Evolutionary conservation across 2,329 filamentous ascomycete species (phyloP), one percentile per base, ranked within the genome.

Genomic region (Colletotrichum sp.): DNA sequence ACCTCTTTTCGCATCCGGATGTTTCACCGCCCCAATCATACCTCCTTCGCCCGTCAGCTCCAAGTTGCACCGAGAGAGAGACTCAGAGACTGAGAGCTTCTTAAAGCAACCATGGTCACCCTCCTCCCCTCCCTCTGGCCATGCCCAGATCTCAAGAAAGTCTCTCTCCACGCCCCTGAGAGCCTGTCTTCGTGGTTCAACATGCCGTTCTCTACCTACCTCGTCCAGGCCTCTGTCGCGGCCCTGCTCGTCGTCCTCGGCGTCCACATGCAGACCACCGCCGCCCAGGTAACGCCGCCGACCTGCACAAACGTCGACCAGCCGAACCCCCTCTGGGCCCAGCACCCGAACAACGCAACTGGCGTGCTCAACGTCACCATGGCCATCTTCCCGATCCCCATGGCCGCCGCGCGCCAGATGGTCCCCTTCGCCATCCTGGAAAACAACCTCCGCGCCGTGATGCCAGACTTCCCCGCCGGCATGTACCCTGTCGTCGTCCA

Each of bases 311-410:
- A 66, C 3, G 66, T 69, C 24, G 76, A 77, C 43, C 76, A 77
- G 71, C 64, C 76, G 26, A 91, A 91, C 74, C 87, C 88, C 7
- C 86, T 90, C 76, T 85, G 85, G 4, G 80, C 83, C 7, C 72
- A 83, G 24, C 90, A 89, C 73, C 88, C 88, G 3, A 81, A 84
- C 34, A 84, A 86, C 32, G 84, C 87, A 14, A 91, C 88, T 0
- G 90, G 89, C 4, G 88, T 88, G 0, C 80, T 91, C 28, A 92
- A 92, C 79, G 87, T 86, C 59, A 91, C 90, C 0, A 81, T 90
- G 2, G 83, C 85, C 24, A 84, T 91, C 48, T 80, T 91, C 4
- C 89, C 89, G 3, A 90, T 91, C 34, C 80, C 89, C 0, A 81
- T 90, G 30, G 76, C 80, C 5, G 80, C 85, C 3, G 89, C 89